These are phyloP conservation scores for Bolboschoenus planiculmis DNA, from an alignment of 176 grass and related monocot genomes.

Conservation along the genomic window DNA sequence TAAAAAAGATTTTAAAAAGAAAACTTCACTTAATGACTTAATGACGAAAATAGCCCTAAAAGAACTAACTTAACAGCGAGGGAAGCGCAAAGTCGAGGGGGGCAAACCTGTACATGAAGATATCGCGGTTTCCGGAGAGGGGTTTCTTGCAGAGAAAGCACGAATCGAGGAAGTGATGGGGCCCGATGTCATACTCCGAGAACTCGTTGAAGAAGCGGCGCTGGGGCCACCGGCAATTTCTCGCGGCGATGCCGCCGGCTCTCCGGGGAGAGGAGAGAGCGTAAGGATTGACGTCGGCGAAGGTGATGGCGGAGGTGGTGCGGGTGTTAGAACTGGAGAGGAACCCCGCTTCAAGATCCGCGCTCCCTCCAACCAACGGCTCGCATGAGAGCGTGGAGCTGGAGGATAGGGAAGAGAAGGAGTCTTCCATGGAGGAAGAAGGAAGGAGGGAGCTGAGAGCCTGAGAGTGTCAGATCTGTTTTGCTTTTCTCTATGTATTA, in stretches of 20 bases:
- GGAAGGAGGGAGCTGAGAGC: not conserved
- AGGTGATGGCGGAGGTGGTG: slow-evolving; percentile 38
- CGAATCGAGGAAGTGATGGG: slow-evolving; percentile 65
- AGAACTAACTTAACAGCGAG: not conserved
- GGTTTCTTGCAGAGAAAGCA: slow-evolving; percentile 97
- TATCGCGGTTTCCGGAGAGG: slow-evolving; percentile 68
- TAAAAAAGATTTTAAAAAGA: not conserved
- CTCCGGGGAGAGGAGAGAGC: slow-evolving; percentile 20
- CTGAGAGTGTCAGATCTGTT: not conserved
- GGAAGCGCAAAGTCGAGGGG: not conserved
- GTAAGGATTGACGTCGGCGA: slow-evolving; percentile 31
- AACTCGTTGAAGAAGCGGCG: slow-evolving; percentile 5
- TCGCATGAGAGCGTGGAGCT: slow-evolving; percentile 7
- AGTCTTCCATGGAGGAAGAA: slow-evolving; percentile 14
- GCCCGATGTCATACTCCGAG: slow-evolving; percentile 38
- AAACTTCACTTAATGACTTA: not conserved
- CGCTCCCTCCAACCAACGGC: not conserved
- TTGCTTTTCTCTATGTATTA: not conserved
- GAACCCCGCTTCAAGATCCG: not conserved
- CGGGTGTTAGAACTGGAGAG: slow-evolving; percentile 1
- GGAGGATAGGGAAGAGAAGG: slow-evolving; percentile 15
- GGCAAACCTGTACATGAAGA: slow-evolving; percentile 95
- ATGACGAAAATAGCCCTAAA: slow-evolving; percentile 12
- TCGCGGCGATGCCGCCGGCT: too few species aligned
- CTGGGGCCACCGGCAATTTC: slow-evolving; percentile 11